These are phyloP conservation scores for Tuber brumale DNA, from an alignment of 495 filamentous ascomycete genomes.

Conservation along the genomic window DNA sequence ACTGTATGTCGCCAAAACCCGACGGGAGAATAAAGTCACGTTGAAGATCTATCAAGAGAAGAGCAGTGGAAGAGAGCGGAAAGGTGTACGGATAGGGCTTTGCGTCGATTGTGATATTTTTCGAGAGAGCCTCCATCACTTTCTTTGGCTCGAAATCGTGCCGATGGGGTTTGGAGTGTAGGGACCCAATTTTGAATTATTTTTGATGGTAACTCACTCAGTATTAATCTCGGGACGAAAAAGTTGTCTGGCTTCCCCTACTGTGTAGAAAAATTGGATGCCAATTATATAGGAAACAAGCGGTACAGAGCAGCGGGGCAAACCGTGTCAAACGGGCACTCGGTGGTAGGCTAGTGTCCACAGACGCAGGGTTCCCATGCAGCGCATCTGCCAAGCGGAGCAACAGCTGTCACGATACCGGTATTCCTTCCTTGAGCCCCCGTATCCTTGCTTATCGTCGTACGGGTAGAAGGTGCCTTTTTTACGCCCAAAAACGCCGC, in stretches of 20 bases:
- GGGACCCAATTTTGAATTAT: slow-evolving; percentile 1
- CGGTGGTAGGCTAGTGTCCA: not conserved
- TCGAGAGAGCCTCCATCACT: slow-evolving; percentile 8
- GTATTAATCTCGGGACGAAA: not conserved
- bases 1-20: slow-evolving; percentile 42
- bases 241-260: not conserved
- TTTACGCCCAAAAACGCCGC: not conserved
- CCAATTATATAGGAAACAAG: not conserved
- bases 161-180: not conserved
- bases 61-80: slow-evolving; percentile 40
- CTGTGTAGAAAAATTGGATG: not conserved
- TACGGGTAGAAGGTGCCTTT: not conserved
- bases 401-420: not conserved
- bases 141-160: not conserved
- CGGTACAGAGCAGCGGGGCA: not conserved
- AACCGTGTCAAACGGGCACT: not conserved
- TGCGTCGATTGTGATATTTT: slow-evolving; percentile 37
- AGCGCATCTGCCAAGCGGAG: not conserved
- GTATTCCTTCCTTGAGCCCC: not conserved
- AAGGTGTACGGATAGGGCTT: slow-evolving; percentile 44
- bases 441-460: not conserved
- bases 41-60: slow-evolving; percentile 45
- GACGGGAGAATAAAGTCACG: slow-evolving; percentile 42
- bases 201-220: not conserved
- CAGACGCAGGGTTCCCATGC: not conserved